Base-by-base conservation (phyloP, 495 filamentous ascomycete genomes). In the Neurospora cerealis region DNA sequence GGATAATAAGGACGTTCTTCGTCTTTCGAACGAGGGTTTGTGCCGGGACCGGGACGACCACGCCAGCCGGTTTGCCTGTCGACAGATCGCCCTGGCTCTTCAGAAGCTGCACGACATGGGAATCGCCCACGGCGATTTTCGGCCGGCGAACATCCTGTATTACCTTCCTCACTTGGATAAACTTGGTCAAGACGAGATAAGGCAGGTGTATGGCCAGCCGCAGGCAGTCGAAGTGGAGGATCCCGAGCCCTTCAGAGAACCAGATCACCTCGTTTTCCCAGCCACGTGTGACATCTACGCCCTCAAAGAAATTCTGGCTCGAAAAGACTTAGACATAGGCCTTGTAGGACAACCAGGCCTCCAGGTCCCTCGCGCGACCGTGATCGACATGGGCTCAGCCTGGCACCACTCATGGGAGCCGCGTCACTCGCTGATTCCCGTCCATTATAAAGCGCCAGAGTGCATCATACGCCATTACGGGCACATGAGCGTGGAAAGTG, bases 101-200 rank as follows among this genome's bases (percentile, higher is more conserved):
- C 34, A 73, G 28, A 70, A 41, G 32, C 4, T 73, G 37, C 72
- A 73, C 15, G 38, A n/a, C 24, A 62, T 69, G 48, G 72, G 38
- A 0, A 70, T 73, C 17, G 21, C n/a, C 37, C 72, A 73, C 36
- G 72, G 72, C 4, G 72, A 73, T 21, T 73, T 73, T 10, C 9
- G 72, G 15, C 39, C 60, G n/a, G 36, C 60, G 0, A 73, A 73
- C 36, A 73, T 73, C 38, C 54, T 73, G 13, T 62, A 34, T 19
- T 17, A 34, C 13, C 2, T 62, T 9, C 54, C 54, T 9, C 54
- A 62, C 54, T 5, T 62, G 28, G 28, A 62, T 34, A 34, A 34
- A 2, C 54, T 62, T 9, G 19, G 54, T 19, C 6, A 62, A 4
- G 28, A 34, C 28, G 54, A 62, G 7, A 62, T 62, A 5, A 1